Base-by-base conservation (phyloP, 2,329 filamentous ascomycete species). In the Fusarium sambucinum region DNA sequence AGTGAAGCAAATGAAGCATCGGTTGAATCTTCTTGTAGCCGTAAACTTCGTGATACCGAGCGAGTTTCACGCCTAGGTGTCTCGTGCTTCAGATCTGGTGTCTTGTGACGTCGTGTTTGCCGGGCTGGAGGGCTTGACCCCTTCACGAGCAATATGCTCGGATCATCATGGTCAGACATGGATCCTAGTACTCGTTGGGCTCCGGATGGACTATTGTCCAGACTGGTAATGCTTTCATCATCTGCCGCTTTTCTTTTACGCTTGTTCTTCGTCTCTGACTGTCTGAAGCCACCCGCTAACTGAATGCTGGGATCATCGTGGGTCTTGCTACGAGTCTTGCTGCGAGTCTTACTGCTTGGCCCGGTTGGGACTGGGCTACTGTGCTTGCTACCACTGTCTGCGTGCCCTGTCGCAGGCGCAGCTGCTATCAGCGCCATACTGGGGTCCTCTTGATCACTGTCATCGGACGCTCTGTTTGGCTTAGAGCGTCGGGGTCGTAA, bases 401-500 rank as follows among this genome's bases (percentile, higher is more conserved):
- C 29, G 19, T 55, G 63, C 21, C 29, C 66, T 25, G 57, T 53
- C 21, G 53, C 48, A 23, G 66, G 57, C 27, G 73, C 59, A 16
- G 66, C 42, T 53, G 53, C 75, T 32, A 75, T 75, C 41, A 79
- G 62, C 30, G 63, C 59, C n/a, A 77, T 53, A 47, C 76, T 78
- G 6, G 77, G 75, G 51, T 79, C 77, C 12, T 58, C 55, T n/a
- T 58, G 60, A 35, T 72, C 68, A 59, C 51, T 59, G 6, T 63
- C 61, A 17, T 73, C 75, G 21, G 59, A 67, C 25, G 74, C 74
- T 64, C 63, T 64, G 17, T 54, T 70, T 55, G 63, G 70, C 44
- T 63, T 64, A 35, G 74, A 75, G 30, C 69, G 69, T 25, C 73
- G 73, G 63, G 75, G 76, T 32, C 77, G 76, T 27, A 77, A 68